phyloP scores from a whole-genome alignment of 345 rosid genomes.

The Cardiospermum halicacabum region DNA sequence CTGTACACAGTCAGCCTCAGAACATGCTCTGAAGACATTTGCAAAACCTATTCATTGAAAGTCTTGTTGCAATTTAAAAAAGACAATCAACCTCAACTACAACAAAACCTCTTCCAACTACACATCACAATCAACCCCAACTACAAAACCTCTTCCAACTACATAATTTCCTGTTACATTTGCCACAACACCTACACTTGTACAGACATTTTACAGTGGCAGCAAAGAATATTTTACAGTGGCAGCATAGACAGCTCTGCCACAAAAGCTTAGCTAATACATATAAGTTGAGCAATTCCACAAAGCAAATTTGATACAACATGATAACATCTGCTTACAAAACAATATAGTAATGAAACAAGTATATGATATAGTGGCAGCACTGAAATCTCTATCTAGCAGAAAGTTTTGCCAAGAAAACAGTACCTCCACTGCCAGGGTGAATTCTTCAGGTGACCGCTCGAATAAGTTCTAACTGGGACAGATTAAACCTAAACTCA shows the following conservation, averaged over 20 bases:
- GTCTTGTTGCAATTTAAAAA: too few species aligned
- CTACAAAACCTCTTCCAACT: background rate
- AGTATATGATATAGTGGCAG: background rate
- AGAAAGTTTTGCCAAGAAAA: background rate
- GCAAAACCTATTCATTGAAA: too few species aligned
- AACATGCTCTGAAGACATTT: too few species aligned
- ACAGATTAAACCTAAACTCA: background rate
- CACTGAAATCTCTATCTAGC: background rate
- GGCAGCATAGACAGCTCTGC: constrained; percentile 1
- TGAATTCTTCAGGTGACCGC: background rate
- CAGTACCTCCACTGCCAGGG: background rate
- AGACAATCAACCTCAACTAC: too few species aligned
- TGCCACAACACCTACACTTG: background rate
- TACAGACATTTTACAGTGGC: constrained; percentile 11
- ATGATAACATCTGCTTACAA: background rate
- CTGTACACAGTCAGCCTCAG: too few species aligned
- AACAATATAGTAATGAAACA: background rate
- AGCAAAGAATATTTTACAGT: constrained; percentile 2
- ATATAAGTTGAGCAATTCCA: background rate
- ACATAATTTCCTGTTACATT: background rate
- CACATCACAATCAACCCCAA: background rate
- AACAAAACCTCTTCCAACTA: too few species aligned
- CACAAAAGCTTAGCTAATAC: background rate
- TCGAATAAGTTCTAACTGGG: background rate
- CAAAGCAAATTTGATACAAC: background rate